Base-by-base conservation (phyloP, 345 rosid species). In the Brassica incana region DNA sequence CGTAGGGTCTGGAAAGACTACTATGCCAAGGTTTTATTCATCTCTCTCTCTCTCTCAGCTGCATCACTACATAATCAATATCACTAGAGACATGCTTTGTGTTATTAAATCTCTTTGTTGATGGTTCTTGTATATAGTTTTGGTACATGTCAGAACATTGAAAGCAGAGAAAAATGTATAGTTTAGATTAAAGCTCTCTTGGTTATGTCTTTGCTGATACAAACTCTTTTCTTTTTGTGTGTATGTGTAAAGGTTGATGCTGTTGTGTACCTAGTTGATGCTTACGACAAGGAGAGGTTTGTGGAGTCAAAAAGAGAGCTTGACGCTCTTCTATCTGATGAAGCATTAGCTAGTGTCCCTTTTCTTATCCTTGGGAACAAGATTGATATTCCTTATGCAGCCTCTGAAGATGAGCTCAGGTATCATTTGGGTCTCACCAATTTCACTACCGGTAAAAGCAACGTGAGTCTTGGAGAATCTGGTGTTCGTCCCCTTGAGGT, bases 1-100 rank as follows among this genome's bases (percentile, higher is more conserved):
- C 88, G 97, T 20, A 77, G 97, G 20, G 97, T 91, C 40, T 91
- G 97, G 97, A 91, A 89, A 79, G 97, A 91, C 78, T 91, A 90
- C 81, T 91, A 90, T 73, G 90, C 97, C 23, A 89, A 91, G 97
- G 97, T 90, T 29, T 29, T 29, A 29, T 14, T 1, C 38, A 43
- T 58, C 35, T 74, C 36, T 30, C 16, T 50, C 2, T 38, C 23
- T 74, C 33, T 23, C 54, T 48, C 15, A 15, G 3, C n/a, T 15
- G 23, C 60, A 15, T 54, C 58, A n/a, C 60, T 15, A 54, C 58
- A n/a, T 50, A 45, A 45, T 45, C 15, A 4, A 12, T 7, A 2
- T 45, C 15, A 45, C 54, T 50, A 50, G 5, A 15, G 60, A 15
- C 60, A 16, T 54, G 60, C 60, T 54, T 54, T 54, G 1, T 52